These are phyloP conservation scores for Sclerotinia trifoliorum DNA, from an alignment of 2,329 filamentous ascomycete species.

Conservation along the genomic window DNA sequence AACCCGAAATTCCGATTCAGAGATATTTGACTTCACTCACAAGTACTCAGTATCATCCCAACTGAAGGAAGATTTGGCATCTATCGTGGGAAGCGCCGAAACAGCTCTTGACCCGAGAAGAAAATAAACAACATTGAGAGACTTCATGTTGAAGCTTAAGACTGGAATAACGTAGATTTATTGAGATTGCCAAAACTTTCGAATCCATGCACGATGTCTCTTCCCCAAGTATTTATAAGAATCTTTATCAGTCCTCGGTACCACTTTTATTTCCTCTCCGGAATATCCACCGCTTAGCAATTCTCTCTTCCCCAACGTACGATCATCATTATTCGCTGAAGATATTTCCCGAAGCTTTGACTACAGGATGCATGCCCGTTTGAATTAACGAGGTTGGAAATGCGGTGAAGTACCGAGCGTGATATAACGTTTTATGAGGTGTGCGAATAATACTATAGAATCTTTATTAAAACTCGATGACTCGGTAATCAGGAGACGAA, in stretches of 20 bases:
- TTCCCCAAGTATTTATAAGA: not conserved
- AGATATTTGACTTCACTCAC: not conserved
- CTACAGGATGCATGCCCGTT: not conserved
- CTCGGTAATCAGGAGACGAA: too few relatives aligned
- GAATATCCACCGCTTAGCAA: not conserved
- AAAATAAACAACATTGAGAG: not conserved
- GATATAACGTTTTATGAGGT: too few relatives aligned
- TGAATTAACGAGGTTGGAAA: not conserved
- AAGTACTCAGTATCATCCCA: slow-evolving; percentile 19
- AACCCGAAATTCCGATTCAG: not conserved
- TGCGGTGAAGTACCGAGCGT: not conserved
- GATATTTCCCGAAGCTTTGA: not conserved
- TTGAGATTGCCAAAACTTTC: not conserved
- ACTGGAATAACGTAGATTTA: not conserved
- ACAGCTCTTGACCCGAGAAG: not conserved
- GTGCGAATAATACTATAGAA: too few relatives aligned
- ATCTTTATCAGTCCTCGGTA: not conserved
- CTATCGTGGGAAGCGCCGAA: not conserved
- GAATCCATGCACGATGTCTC: not conserved
- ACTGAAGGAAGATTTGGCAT: slow-evolving; percentile 4
- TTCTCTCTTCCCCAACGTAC: not conserved
- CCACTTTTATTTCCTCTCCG: not conserved
- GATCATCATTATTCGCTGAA: not conserved
- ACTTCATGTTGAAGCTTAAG: slow-evolving; percentile 14
- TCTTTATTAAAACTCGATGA: too few relatives aligned